A percentile compares a stretch with the other conserved stretches of the same genome.
phyloP scores from a whole-genome alignment of 352 stramenopile species.

The Thraustochytrium striatum region DNA sequence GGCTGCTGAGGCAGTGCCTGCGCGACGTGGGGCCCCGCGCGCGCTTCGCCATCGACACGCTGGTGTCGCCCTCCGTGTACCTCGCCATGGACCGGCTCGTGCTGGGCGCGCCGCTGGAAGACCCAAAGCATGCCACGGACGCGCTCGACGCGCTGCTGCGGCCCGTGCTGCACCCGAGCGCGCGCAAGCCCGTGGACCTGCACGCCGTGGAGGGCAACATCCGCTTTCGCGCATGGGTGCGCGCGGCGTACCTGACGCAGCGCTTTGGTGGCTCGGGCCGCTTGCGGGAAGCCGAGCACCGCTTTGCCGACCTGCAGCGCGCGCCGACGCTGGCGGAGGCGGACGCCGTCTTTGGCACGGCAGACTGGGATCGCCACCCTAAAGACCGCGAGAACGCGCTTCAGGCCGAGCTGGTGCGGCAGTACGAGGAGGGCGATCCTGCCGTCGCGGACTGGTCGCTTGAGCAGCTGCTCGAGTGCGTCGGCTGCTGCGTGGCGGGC shows the following conservation, averaged over 20 bases:
- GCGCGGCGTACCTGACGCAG: constrained; percentile 34
- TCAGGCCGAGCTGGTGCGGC: background rate
- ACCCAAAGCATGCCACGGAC: no score
- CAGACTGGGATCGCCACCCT: background rate
- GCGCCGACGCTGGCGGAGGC: constrained; percentile 23
- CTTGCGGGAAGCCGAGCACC: background rate
- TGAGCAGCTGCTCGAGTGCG: constrained; percentile 59
- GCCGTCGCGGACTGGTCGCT: constrained; percentile 48
- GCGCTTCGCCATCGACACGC: constrained; percentile 27
- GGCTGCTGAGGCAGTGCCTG: constrained; percentile 1
- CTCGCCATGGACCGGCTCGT: background rate
- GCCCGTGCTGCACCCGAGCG: constrained; percentile 21
- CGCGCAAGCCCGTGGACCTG: background rate
- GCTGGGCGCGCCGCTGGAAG: background rate
- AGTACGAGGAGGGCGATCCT: constrained; percentile 40
- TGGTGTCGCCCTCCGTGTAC: constrained; percentile 41
- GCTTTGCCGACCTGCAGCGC: background rate
- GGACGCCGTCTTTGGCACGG: constrained; percentile 27
- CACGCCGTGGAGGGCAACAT: constrained; percentile 46
- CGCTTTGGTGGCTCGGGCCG: background rate
- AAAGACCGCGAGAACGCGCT: constrained; percentile 17
- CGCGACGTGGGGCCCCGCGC: background rate
- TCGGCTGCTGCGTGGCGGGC: constrained; percentile 57
- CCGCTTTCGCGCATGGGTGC: constrained; percentile 41
- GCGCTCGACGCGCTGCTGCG: constrained; percentile 3